Base-by-base conservation (phyloP, 148 eudicot species). In the Nepenthes gracilis region DNA sequence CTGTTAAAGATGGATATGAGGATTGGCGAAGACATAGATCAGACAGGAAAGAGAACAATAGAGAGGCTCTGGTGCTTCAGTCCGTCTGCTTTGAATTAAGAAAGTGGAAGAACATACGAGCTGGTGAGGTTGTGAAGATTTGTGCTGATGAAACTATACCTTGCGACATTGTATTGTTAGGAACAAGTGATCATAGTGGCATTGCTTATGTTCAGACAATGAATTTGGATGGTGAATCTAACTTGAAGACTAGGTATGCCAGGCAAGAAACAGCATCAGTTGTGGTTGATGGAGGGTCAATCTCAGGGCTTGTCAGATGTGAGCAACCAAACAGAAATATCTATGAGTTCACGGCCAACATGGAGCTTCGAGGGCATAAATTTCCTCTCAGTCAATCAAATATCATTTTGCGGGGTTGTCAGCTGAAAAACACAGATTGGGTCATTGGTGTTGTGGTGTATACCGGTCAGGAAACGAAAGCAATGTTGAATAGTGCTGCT, bases 21-120 rank as follows among this genome's bases (percentile, higher is more conserved):
- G 97, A 91, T 74, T 91, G 97, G 97, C 78, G 97, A 69, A 85
- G 97, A 67, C 92, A 87, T 69, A 79, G 97, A 73, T 91, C 97
- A 33, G 97, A 91, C 67, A 70, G 64, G 77, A 85, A 87, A 55
- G 97, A 91, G 72, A 91, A 91, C 75, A 87, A 87, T 47, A 70
- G 90, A 66, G 85, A 80, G 72, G 89, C 85, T 63, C 68, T 74
- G 37, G 96, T 91, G 73, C 76, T 79, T 69, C 90, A 85, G 63
- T 74, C 73, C 23, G 93, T 80, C 43, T 66, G 60, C 57, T 91
- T 78, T 64, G 71, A 67, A 45, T 60, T 58, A 43, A 85, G 83
- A 66, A 83, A 66, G 65, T 91, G 97, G 97, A 83, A 85, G 63
- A 75, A 80, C 47, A 85, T 91, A 33, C 75, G 58, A 65, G 87